Base-by-base conservation (phyloP, 2,329 filamentous ascomycete genomes). In the Pseudogymnoascus sp. region DNA sequence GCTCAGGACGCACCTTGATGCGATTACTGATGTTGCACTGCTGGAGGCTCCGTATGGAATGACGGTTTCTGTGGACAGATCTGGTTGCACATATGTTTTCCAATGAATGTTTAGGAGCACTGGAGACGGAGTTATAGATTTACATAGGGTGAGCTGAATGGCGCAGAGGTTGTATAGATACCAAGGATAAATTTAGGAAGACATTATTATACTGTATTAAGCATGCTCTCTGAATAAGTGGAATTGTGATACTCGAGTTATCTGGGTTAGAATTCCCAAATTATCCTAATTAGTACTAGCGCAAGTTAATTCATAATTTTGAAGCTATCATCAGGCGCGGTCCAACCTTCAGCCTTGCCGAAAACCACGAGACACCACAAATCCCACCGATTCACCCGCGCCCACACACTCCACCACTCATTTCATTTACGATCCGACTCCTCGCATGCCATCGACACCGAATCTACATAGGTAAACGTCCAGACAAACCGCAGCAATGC, bases 1-100 rank as follows among this genome's bases (percentile, higher is more conserved):
- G 68, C 77, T 97, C 63, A 89, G 86, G 72, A 91, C 88, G 63
- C 94, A 99, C 76, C 75, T 97, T 69, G 94, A 99, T 75, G 86
- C 86, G 3, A 87, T 99, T 64, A 83, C 90, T 70, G 93, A 97
- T 76, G 86, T 97, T 67, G 89, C 89, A n/a, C 77, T 97, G 71
- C 75, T 99, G 68, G 91, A 97, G 77, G 81, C 84, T 66, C 94
- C 94, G 23, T 97, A 96, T 74, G 89, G 89, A 4, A 97, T 97
- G 91, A 89, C 92, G 35, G 81, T 97, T 59, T 95, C 90, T 67
- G 92, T 89, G 61, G 94, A 99, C 78, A 82, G 93, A 69, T 90
- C 88, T 39, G 94, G 94, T 0, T 87, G 93, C 73, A 86, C 97
- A 52, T 96, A 94, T 80, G 87, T 97, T 61, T 96, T 87, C 62